phyloP scores from a whole-genome alignment of 805 yeast genomes.

The Metschnikowia reukaufii region DNA sequence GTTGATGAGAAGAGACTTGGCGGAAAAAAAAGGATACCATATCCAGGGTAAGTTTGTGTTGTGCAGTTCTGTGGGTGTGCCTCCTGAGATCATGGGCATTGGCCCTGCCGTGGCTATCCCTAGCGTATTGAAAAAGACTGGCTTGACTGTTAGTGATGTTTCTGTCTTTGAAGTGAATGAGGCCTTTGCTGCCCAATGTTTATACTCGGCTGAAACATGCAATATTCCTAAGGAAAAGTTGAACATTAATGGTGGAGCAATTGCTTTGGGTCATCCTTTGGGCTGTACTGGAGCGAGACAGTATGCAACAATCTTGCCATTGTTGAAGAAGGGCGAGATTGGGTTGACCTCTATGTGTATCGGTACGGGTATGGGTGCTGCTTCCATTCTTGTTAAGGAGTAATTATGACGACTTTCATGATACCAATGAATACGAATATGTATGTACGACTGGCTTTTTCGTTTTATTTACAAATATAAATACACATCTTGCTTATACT shows the following conservation, averaged over 20 bases:
- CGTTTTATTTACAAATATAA: too few relatives aligned
- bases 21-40: slow-evolving; percentile 68
- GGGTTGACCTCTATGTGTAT: slow-evolving; percentile 97
- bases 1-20: slow-evolving; percentile 81
- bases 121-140: slow-evolving; percentile 61
- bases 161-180: slow-evolving; percentile 87
- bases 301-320: slow-evolving; percentile 81
- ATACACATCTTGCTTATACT: too few relatives aligned
- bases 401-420: slow-evolving; percentile 34
- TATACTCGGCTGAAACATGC: slow-evolving; percentile 66
- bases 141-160: slow-evolving; percentile 63
- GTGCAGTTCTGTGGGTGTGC: slow-evolving; percentile 84
- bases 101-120: slow-evolving; percentile 98
- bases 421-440: too few relatives aligned
- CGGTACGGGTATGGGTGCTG: slow-evolving; percentile 99
- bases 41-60: slow-evolving; percentile 79
- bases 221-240: slow-evolving; percentile 58
- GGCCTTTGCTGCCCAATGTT: slow-evolving; percentile 95
- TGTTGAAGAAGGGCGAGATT: slow-evolving; percentile 73
- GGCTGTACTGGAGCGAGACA: slow-evolving; percentile 78
- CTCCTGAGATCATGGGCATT: slow-evolving; percentile 96
- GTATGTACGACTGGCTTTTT: too few relatives aligned
- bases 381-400: slow-evolving; percentile 80
- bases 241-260: slow-evolving; percentile 90
- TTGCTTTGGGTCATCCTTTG: slow-evolving; percentile 91